Conservation (phyloP, 257 asterid genomes). For the Primulina tabacum region DNA sequence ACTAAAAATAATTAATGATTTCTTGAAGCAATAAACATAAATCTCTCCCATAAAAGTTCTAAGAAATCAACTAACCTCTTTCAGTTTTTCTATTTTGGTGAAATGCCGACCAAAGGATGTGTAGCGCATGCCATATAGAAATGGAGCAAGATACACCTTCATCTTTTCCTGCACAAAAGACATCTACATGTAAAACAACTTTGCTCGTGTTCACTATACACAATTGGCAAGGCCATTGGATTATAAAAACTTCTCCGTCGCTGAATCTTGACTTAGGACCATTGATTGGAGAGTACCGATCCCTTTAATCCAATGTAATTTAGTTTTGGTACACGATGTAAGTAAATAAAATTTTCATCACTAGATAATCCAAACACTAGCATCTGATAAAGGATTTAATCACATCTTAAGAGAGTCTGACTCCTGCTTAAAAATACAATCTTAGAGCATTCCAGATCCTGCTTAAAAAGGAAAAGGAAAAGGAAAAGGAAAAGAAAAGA, state of each 20-base stretch:
- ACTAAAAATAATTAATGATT: neutral
- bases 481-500: no score
- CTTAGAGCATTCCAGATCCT: neutral
- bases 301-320: neutral
- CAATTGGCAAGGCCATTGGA: no score
- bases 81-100: constrained; percentile 69
- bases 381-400: neutral
- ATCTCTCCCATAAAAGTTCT: constrained; percentile 14
- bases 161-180: constrained; percentile 59
- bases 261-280: no score
- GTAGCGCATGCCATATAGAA: constrained; percentile 77
- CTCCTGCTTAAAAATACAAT: neutral
- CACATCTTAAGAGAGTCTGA: neutral
- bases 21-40: neutral
- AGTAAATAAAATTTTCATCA: neutral
- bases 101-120: constrained; percentile 97
- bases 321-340: neutral
- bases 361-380: neutral
- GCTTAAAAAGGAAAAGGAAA: neutral
- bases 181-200: constrained; percentile 13
- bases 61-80: constrained; percentile 55
- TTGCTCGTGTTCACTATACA: no score
- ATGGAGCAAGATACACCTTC: constrained; percentile 73
- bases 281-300: no score
- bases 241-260: no score